Evolutionary conservation across 108 stramenopile genomes (phyloP).

Genomic region (Skeletonema grethae): DNA sequence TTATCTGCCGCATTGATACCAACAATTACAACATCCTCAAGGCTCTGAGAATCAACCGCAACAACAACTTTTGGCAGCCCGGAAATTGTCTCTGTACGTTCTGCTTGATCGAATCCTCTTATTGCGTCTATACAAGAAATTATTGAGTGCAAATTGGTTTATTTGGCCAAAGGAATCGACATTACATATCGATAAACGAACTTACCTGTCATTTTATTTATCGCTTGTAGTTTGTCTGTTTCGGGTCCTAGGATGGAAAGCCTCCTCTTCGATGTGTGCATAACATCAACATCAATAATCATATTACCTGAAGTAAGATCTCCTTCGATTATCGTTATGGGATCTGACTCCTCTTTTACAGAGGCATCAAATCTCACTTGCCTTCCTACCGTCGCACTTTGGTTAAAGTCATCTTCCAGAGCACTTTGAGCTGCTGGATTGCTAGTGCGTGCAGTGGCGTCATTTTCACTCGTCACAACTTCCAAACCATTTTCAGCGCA

Average conservation of each 20-base stretch:
- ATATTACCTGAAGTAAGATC: neutral
- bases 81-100: neutral
- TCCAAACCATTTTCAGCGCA: slow-evolving; percentile 86
- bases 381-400: neutral
- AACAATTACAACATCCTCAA: slow-evolving; percentile 57
- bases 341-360: neutral
- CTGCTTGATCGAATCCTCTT: slow-evolving; percentile 49
- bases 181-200: neutral
- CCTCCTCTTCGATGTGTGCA: neutral
- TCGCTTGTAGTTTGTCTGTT: slow-evolving; percentile 54
- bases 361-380: slow-evolving; percentile 16
- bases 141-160: neutral
- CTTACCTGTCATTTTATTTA: slow-evolving; percentile 73
- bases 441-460: slow-evolving; percentile 5
- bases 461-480: slow-evolving; percentile 75
- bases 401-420: neutral
- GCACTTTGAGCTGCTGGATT: neutral
- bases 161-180: neutral
- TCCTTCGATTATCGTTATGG: neutral
- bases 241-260: slow-evolving; percentile 21
- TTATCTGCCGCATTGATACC: slow-evolving; percentile 23
- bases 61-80: slow-evolving; percentile 50
- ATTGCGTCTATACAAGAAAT: slow-evolving; percentile 47
- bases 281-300: slow-evolving; percentile 1
- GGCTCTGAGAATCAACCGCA: slow-evolving; percentile 44